Conservation (phyloP, 2,329 filamentous ascomycete species). For the Arthrobotrys iridis region DNA sequence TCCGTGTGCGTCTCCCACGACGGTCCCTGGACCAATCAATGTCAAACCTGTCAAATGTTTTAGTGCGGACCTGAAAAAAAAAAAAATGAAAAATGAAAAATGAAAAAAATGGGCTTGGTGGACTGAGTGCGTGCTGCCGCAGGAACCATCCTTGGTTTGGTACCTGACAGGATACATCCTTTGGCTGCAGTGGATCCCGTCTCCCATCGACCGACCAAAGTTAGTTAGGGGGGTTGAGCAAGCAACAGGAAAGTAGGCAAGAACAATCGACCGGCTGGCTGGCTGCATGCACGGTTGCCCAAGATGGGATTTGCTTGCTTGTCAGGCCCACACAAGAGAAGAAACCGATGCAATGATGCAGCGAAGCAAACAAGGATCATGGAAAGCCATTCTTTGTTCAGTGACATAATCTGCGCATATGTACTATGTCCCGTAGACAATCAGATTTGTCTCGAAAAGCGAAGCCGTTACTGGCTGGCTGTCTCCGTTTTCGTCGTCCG, state of each 20-base stretch:
- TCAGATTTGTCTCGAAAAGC: background rate
- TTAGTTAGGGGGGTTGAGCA: background rate
- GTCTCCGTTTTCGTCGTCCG: background rate
- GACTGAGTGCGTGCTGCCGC: background rate
- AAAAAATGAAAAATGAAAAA: background rate
- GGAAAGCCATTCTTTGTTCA: background rate
- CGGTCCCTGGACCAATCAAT: constrained; percentile 23
- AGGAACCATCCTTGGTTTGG: constrained; percentile 36
- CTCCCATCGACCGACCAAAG: constrained; percentile 12
- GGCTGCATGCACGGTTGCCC: constrained; percentile 11
- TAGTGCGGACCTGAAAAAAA: background rate
- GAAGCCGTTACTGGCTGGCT: background rate
- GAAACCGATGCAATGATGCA: constrained; percentile 4
- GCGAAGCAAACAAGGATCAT: background rate
- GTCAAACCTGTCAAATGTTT: constrained; percentile 32
- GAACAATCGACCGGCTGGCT: background rate
- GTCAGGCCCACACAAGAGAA: constrained; percentile 17
- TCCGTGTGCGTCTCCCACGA: constrained; percentile 20
- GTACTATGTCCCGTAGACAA: background rate
- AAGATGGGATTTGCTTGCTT: constrained; percentile 13
- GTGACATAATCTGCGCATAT: background rate
- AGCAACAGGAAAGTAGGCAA: background rate
- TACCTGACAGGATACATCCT: constrained; percentile 43
- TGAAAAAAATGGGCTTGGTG: background rate
- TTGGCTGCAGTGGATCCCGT: background rate